Evolutionary conservation across 805 yeast species (phyloP).

Genomic region (Yueomyces sinensis): DNA sequence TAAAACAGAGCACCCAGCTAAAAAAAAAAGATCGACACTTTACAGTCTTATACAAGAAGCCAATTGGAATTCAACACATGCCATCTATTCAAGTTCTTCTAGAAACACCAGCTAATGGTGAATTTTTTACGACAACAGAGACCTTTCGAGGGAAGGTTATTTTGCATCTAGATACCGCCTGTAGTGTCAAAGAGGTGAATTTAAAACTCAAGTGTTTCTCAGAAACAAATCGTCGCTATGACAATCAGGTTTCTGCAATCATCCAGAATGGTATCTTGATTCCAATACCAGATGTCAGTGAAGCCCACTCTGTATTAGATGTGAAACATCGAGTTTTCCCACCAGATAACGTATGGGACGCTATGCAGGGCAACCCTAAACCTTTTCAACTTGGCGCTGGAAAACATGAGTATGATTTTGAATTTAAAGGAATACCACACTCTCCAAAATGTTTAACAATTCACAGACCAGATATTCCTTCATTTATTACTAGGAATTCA

Average conservation of each 20-base stretch:
- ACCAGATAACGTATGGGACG: constrained; percentile 22
- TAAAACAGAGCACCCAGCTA: no score
- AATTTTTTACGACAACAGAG: constrained; percentile 19
- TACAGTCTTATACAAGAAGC: no score
- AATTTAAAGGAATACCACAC: constrained; percentile 15
- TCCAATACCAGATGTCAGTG: constrained; percentile 17
- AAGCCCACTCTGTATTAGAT: constrained; percentile 14
- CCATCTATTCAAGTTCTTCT: constrained; percentile 10
- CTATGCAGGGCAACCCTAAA: constrained; percentile 16
- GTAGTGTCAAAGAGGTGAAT: constrained; percentile 26
- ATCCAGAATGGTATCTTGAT: constrained; percentile 14
- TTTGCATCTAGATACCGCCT: constrained; percentile 12
- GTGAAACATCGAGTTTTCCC: constrained; percentile 17
- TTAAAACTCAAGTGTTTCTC: constrained; percentile 37
- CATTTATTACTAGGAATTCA: constrained; percentile 2
- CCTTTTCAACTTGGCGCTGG: constrained; percentile 21
- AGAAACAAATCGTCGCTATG: constrained; percentile 17
- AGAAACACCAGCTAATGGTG: constrained; percentile 18
- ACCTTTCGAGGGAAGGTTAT: constrained; percentile 16
- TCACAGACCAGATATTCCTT: constrained; percentile 13
- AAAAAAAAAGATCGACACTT: no score
- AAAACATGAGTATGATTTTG: constrained; percentile 14
- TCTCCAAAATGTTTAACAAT: constrained; percentile 15
- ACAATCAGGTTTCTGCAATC: constrained; percentile 8
- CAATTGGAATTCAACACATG: no score